Percentiles rank a stretch among this genome's conserved stretches.
Conservation (phyloP, 495 filamentous ascomycete species). For the Parathielavia appendiculata region DNA sequence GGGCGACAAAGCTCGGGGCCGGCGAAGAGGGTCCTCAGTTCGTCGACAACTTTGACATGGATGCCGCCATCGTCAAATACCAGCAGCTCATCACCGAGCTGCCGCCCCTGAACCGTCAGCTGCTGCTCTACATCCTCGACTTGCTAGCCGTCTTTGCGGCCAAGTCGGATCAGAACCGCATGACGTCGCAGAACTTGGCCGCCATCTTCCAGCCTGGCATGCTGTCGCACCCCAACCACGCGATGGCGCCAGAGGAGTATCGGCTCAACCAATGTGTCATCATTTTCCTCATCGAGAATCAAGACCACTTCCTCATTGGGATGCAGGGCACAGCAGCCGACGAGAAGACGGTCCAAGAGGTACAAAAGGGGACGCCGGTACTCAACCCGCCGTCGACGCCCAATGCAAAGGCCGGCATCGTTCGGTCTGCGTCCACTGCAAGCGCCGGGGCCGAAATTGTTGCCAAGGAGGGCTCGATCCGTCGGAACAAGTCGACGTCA, state of each 20-base stretch:
- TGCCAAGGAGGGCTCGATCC: conserved; percentile 67
- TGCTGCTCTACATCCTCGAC: conserved; percentile 95
- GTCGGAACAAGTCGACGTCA: conserved; percentile 73
- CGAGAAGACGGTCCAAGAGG: conserved; percentile 78
- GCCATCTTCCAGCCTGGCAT: conserved; percentile 98
- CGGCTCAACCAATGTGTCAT: conserved; percentile 93
- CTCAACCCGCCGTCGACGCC: conserved; percentile 53
- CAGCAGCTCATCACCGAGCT: conserved; percentile 88
- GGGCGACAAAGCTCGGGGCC: conserved; percentile 68
- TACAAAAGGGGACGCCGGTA: conserved; percentile 62
- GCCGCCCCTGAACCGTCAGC: conserved; percentile 87
- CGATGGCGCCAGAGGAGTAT: conserved; percentile 92
- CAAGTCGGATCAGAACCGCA: conserved; percentile 93
- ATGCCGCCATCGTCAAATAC: conserved; percentile 72
- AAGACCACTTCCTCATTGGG: conserved; percentile 84
- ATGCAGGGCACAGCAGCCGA: conserved; percentile 91
- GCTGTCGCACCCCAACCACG: conserved; percentile 86
- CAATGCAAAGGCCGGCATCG: conserved; percentile 46
- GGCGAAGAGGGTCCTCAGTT: conserved; percentile 55
- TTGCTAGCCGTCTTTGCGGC: conserved; percentile 97
- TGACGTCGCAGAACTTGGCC: conserved; percentile 91
- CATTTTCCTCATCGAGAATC: conserved; percentile 96
- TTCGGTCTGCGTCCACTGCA: conserved; percentile 76
- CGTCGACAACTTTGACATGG: conserved; percentile 66
- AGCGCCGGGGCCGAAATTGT: conserved; percentile 84